phyloP scores from a whole-genome alignment of 495 filamentous ascomycete genomes.

The Penicillium waksmanii region DNA sequence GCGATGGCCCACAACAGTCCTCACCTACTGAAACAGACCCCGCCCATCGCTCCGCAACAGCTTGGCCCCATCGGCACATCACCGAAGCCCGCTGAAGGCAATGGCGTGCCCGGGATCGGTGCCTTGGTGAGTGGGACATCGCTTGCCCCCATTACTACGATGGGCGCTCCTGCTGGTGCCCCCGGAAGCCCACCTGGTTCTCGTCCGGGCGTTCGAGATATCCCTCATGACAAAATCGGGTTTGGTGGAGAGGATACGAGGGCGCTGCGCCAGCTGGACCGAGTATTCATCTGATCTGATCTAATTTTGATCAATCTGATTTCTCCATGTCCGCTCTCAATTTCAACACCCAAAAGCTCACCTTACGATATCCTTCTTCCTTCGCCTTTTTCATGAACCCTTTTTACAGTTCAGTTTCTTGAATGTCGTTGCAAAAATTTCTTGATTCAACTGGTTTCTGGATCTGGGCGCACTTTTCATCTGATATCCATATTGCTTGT shows the following conservation, averaged over 20 bases:
- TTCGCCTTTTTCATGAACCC: neutral
- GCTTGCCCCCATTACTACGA: slow-evolving; percentile 44
- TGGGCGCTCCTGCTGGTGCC: slow-evolving; percentile 24
- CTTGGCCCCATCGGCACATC: slow-evolving; percentile 25
- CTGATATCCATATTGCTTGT: slow-evolving; percentile 28
- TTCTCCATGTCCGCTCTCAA: no score
- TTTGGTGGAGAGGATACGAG: slow-evolving; percentile 67
- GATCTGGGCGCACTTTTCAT: slow-evolving; percentile 15
- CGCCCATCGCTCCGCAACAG: slow-evolving; percentile 27
- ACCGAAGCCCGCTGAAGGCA: slow-evolving; percentile 34
- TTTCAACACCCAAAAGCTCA: no score
- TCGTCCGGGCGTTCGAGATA: slow-evolving; percentile 49
- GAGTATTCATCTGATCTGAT: slow-evolving; percentile 43
- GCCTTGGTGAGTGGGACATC: slow-evolving; percentile 55
- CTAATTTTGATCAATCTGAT: neutral
- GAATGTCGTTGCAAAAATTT: slow-evolving; percentile 7
- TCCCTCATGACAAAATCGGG: slow-evolving; percentile 64
- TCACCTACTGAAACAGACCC: slow-evolving; percentile 36
- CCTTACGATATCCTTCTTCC: neutral
- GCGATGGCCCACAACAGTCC: slow-evolving; percentile 37
- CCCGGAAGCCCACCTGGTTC: slow-evolving; percentile 18
- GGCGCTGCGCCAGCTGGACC: slow-evolving; percentile 67
- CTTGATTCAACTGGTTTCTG: slow-evolving; percentile 7
- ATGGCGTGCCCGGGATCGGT: slow-evolving; percentile 55
- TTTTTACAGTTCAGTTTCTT: slow-evolving; percentile 1